phyloP scores from a whole-genome alignment of 2,329 filamentous ascomycete genomes.

The Pseudopithomyces chartarum region DNA sequence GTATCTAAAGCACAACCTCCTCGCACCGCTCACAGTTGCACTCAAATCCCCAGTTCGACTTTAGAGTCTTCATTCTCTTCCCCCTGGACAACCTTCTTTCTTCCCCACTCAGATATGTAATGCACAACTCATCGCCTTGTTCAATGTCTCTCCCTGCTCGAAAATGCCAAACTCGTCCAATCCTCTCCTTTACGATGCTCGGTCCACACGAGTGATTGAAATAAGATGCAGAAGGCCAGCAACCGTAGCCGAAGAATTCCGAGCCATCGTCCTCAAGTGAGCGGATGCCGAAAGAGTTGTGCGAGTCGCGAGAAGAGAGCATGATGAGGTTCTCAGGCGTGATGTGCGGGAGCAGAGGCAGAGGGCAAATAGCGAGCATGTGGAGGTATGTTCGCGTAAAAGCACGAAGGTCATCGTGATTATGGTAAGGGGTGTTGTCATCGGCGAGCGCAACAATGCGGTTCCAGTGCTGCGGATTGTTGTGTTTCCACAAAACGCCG shows the following conservation, averaged over 20 bases:
- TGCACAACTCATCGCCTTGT: conserved; percentile 51
- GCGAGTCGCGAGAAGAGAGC: conserved; percentile 48
- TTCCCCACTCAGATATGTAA: conserved; percentile 56
- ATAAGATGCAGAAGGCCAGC: conserved; percentile 54
- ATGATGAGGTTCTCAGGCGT: conserved; percentile 42
- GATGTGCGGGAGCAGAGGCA: conserved; percentile 36
- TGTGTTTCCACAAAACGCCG: conserved; percentile 43
- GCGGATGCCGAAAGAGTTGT: conserved; percentile 56
- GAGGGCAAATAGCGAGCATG: conserved; percentile 48
- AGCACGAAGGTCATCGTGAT: conserved; percentile 43
- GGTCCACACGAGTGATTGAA: conserved; percentile 56
- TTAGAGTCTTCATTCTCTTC: conserved; percentile 45
- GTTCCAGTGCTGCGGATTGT: conserved; percentile 35
- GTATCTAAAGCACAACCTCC: conserved; percentile 1
- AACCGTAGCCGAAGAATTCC: conserved; percentile 55
- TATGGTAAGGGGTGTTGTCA: conserved; percentile 50
- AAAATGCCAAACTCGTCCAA: conserved; percentile 50
- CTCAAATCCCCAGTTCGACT: conserved; percentile 52
- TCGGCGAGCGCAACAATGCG: conserved; percentile 45
- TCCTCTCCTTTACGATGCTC: conserved; percentile 50
- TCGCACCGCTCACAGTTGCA: conserved; percentile 50
- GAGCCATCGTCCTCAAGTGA: conserved; percentile 50
- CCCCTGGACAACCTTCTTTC: conserved; percentile 46
- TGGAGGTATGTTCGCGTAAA: conserved; percentile 51
- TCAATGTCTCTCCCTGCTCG: conserved; percentile 39